Base-by-base conservation (phyloP, 106 monocot species). In the Phalaenopsis equestris region DNA sequence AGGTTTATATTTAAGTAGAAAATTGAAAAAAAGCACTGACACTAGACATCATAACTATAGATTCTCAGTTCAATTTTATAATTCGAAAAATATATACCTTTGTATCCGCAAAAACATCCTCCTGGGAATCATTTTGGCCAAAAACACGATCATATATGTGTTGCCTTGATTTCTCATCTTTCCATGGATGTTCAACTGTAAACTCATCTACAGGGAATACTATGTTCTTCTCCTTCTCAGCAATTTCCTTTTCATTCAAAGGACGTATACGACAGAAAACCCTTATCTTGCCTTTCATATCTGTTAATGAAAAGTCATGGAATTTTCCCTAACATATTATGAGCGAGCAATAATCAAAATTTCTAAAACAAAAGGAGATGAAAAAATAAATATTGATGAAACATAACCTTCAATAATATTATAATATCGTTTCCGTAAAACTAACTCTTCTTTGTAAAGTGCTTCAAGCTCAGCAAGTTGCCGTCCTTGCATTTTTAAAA, bases 201-300 rank as follows among this genome's bases (percentile, higher is more conserved):
- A 91, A 99, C 70, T 99, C 95, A 80, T 99, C 99, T 56, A 86
- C 41, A 82, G 79, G 83, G 16, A 68, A 67, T 39, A 95, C 86
- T 49, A 87, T 75, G 79, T 67, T 82, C 36, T 80, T 91, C 24
- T 99, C 93, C 21, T 72, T 86, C 58, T 86, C 90, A 77, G 73
- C 56, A 67, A 87, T 86, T 83, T 99, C 99, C 80, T 93, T 99
- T 55, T 93, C 91, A 80, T 61, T 93, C 52, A 91, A 81, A 56
- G 99, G 99, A 56, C 99, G 91, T 61, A 95, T 77, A 77, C 95
- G 94, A 55, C 99, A 99, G 48, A 79, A 99, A 7, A 99, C 99
- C 86, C 99, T 86, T 78, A 99, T 90, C 39, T 99, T 99, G 43
- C 99, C 99, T 87, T 99, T 99, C 99, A 99, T 95, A 81, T 99